phyloP scores from a whole-genome alignment of 169 alveolate species.

The Eimeria sp. region DNA sequence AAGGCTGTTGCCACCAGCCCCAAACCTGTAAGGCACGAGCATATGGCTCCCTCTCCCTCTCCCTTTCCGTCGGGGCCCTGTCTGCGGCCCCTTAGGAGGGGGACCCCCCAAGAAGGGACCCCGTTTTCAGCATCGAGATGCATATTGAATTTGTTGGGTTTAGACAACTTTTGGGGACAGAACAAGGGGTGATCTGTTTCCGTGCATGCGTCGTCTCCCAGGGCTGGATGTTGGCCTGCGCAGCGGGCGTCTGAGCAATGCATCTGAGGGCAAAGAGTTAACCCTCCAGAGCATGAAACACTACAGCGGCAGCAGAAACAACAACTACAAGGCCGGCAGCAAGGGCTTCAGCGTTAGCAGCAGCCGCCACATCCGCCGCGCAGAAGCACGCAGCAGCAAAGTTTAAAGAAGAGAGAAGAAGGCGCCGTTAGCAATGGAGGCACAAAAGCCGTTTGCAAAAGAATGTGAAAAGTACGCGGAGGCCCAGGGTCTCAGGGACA shows the following conservation, averaged over 20 bases:
- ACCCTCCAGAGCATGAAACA: not conserved
- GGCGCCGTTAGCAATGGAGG: slow-evolving; percentile 18
- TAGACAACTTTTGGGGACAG: not conserved
- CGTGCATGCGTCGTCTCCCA: not conserved
- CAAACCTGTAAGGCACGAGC: not conserved
- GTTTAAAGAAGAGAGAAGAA: not conserved
- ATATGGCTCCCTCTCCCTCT: not conserved
- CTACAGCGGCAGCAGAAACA: not conserved
- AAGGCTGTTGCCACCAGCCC: not conserved
- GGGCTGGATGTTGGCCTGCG: not conserved
- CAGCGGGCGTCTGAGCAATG: not conserved
- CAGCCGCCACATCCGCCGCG: not conserved
- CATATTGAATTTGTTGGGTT: not conserved
- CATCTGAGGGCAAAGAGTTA: not conserved
- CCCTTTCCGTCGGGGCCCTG: not conserved
- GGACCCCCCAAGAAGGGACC: not conserved
- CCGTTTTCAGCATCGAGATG: not conserved
- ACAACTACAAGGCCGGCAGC: not conserved
- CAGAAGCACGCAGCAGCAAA: not conserved
- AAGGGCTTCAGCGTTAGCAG: not conserved
- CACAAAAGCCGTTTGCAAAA: slow-evolving; percentile 12
- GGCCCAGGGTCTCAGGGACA: slow-evolving; percentile 56
- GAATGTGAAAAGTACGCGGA: slow-evolving; percentile 58
- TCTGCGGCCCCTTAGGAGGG: not conserved
- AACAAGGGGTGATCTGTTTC: not conserved